Conservation (phyloP, 2,329 filamentous ascomycete species). For the Endocalyx cinctus region DNA sequence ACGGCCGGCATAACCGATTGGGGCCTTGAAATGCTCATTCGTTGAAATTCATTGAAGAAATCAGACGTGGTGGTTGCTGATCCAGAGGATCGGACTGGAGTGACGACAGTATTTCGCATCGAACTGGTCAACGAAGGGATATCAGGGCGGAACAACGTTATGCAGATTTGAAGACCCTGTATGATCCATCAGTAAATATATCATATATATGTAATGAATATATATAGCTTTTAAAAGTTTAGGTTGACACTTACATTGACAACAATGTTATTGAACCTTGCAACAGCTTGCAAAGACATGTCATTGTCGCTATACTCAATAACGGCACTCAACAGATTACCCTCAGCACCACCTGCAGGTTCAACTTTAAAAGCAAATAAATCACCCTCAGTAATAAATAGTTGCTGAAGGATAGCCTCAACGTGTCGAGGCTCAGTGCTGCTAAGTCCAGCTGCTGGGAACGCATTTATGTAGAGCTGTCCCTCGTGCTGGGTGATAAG, state of each 20-base stretch:
- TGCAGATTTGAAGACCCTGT: conserved; percentile 25
- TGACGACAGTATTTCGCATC: conserved; percentile 11
- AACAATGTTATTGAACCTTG: conserved; percentile 34
- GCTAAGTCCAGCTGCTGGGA: conserved; percentile 17
- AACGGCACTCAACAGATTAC: conserved; percentile 41
- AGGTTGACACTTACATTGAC: conserved; percentile 28
- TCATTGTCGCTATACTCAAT: conserved; percentile 50
- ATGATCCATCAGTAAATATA: conserved; percentile 4
- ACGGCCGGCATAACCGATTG: conserved; percentile 16
- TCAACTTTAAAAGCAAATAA: conserved; percentile 48
- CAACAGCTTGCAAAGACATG: conserved; percentile 35
- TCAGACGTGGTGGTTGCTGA: conserved; percentile 19
- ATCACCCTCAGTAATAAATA: conserved; percentile 44
- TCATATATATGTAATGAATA: not conserved
- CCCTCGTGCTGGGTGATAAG: conserved; percentile 46
- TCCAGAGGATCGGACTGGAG: conserved; percentile 15
- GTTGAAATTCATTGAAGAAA: conserved; percentile 20
- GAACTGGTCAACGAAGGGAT: conserved; percentile 16
- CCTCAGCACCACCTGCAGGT: conserved; percentile 28
- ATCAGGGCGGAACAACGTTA: conserved; percentile 24
- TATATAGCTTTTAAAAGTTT: not conserved
- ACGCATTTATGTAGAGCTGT: conserved; percentile 48
- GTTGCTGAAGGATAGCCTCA: conserved; percentile 34
- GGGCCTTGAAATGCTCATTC: conserved; percentile 21
- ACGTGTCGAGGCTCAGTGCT: conserved; percentile 19